Base-by-base conservation (phyloP, 768 basidiomycete genomes). In the Symmetrospora coprosmae region DNA sequence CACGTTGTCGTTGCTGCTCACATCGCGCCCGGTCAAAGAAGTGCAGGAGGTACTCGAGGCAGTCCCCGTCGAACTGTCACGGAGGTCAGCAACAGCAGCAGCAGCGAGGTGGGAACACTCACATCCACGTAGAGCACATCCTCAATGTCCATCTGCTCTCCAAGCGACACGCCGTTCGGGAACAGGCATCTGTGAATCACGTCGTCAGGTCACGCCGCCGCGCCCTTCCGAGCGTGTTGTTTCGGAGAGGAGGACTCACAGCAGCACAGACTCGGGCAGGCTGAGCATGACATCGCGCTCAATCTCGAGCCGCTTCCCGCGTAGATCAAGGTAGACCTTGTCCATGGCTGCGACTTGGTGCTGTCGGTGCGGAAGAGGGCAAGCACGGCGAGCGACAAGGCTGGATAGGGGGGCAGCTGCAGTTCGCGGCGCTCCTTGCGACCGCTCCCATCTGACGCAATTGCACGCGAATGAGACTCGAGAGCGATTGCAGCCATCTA, bases 221-320 rank as follows among this genome's bases (percentile, higher is more conserved):
- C 37, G 37, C 23, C 51, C 39, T 37, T 7, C n/a, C 5, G 27
- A 21, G 14, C 11, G 13, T 8, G 23, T 27, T 19, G 28, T 39
- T 8, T 11, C 8, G 11, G 28, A 39, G n/a, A 58, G 9, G 38
- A 13, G 37, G 9, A 58, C 55, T 45, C 91, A 96, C 35, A 99
- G 77, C 52, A 97, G 78, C 45, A 99, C 89, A 17, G 87, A 89
- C 80, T 99, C 94, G 1, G 94, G 94, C 19, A 99, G 79, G 72
- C 91, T 88, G 90, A 97, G 94, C 71, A 99, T 84, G 5, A 86
- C 90, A 75, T 97, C 92, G 66, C 92, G 80, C 75, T 97, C 94
- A 41, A 99, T 88, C 62, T 86, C 83, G 75, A 97, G 91, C 64
- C 89, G 83, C 67, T 74, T 78, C 58, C 90, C 90, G 65, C 94